Base-by-base conservation (phyloP, 805 yeast species). In the Grigorovia humatica region DNA sequence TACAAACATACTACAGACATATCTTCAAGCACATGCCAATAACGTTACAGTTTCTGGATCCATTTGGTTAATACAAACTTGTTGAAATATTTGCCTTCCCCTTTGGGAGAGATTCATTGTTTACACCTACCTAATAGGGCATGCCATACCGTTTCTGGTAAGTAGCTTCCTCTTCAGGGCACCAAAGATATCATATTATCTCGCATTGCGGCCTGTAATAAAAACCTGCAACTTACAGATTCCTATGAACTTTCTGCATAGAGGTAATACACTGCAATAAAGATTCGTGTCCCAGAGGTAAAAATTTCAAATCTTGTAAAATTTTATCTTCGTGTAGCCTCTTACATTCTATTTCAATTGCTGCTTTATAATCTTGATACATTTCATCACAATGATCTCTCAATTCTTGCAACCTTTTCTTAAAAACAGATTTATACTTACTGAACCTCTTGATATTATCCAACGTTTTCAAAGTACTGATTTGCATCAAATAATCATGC, bases 401-500 rank as follows among this genome's bases (percentile, higher is more conserved):
- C 32, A 61, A 43, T 8, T 48, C 47, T 13, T 47, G 54, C 15
- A 63, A 49, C 27, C 53, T 49, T 11, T 40, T 9, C 47, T 61
- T 64, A 2, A 65, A 57, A n/a, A 43, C 17, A 12, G 47, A 32
- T 43, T 59, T 62, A 11, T 51, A 43, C 7, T 54, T 45, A 43
- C 59, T 58, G 15, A 65, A 56, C 47, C 63, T 58, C 45, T 64
- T 62, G 49, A 60, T 49, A 13, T 52, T 57, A 45, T 60, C 67
- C 29, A 66, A 48, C 1, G 68, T 64, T 49, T 65, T 66, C 41
- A 64, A 54, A 1, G 68, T 64, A 17, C 59, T 51, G 13, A 66
- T 45, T 35, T 48, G 53, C 6, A 53, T 54, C 35, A 62, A 52
- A 45, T 64, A 65, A 32, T 45, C 48, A 48, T 65, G 64, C 13